A percentile compares a stretch with the other conserved stretches of the same genome.
Conservation (phyloP, 2,329 filamentous ascomycete genomes). For the Didymella arachidicola region DNA sequence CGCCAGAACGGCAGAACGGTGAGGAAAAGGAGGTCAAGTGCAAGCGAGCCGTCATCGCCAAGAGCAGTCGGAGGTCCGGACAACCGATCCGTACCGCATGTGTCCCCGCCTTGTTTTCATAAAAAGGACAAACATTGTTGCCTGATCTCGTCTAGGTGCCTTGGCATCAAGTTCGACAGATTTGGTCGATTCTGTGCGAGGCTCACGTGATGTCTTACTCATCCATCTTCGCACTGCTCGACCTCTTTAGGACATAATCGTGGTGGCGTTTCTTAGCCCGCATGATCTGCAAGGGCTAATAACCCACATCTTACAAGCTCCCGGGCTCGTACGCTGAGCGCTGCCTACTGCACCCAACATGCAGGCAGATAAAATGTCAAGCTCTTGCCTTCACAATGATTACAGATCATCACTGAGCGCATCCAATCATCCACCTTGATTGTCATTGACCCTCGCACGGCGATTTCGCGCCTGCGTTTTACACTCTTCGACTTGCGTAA, state of each 20-base stretch:
- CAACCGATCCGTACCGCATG: neutral
- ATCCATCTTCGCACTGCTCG: conserved; percentile 4
- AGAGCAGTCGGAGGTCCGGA: neutral
- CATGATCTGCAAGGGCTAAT: neutral
- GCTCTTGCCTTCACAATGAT: neutral
- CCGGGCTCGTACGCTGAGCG: neutral
- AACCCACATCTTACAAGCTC: neutral
- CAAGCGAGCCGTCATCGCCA: neutral
- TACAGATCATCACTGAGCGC: neutral
- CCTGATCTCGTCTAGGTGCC: neutral
- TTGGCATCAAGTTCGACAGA: neutral
- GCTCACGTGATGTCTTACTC: neutral
- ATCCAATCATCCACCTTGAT: neutral
- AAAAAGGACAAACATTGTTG: neutral
- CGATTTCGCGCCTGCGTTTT: neutral
- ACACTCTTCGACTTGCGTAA: conserved; percentile 14
- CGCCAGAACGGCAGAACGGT: neutral
- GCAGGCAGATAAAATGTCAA: conserved; percentile 3
- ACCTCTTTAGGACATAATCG: conserved; percentile 5
- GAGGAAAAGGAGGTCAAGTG: neutral
- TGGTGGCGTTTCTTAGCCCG: conserved; percentile 3
- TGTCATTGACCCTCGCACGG: neutral
- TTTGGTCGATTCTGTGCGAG: conserved; percentile 1
- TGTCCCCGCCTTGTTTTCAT: neutral
- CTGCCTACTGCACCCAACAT: neutral